phyloP scores from a whole-genome alignment of 306 rosid species.

The Parietaria judaica region DNA sequence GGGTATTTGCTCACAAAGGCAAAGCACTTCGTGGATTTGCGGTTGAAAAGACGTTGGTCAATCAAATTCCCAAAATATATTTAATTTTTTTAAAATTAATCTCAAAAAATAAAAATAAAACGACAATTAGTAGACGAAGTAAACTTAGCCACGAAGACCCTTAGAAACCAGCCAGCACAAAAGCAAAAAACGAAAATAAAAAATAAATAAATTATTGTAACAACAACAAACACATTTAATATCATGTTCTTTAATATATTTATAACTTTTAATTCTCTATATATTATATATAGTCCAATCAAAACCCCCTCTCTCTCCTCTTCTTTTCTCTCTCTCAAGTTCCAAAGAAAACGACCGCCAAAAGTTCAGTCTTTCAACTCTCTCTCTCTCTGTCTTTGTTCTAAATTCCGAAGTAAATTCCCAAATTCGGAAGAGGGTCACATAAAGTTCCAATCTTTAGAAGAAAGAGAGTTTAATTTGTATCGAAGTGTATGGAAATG shows the following conservation, averaged over 20 bases:
- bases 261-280: not conserved
- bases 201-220: not conserved
- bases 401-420: not conserved
- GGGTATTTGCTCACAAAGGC: not conserved
- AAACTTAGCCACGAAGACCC: constrained; percentile 1
- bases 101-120: not conserved
- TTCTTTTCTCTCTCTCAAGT: not conserved
- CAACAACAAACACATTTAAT: not conserved
- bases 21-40: not conserved
- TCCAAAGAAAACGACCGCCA: constrained; percentile 6
- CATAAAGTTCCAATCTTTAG: not conserved
- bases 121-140: not conserved
- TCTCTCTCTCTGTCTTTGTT: not conserved
- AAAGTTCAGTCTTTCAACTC: not conserved
- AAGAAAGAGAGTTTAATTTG: not conserved
- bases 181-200: not conserved
- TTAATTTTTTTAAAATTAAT: not conserved
- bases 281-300: not conserved
- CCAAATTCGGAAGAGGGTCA: not conserved
- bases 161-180: not conserved
- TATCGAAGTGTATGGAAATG: not conserved
- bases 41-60: not conserved
- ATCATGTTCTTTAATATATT: not conserved
- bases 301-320: not conserved
- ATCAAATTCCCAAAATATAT: not conserved